Percentiles rank a stretch among this genome's conserved stretches.
Evolutionary conservation across 495 filamentous ascomycete genomes (phyloP).

Genomic region (Pyrenula massariospora): DNA sequence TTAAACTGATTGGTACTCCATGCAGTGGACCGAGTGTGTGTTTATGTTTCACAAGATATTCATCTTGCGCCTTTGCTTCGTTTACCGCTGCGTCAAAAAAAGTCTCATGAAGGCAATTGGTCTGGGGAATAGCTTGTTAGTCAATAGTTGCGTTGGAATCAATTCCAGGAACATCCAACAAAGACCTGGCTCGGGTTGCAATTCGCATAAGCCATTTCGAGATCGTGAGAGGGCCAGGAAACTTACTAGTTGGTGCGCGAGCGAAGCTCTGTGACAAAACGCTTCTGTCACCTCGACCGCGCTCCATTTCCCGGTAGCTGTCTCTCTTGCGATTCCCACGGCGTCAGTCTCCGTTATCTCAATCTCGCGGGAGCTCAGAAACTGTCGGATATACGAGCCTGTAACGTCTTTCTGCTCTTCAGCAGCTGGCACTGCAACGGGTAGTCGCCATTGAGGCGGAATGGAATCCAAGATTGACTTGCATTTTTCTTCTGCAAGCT

Average conservation of each 20-base stretch:
- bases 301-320: conserved; percentile 30
- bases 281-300: conserved; percentile 40
- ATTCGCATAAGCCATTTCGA: no score
- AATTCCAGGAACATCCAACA: no score
- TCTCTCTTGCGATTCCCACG: conserved; percentile 32
- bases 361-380: conserved; percentile 39
- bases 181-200: no score
- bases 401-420: conserved; percentile 51
- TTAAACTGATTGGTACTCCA: conserved; percentile 54
- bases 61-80: conserved; percentile 47
- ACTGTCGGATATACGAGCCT: conserved; percentile 44
- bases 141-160: no score
- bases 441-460: conserved; percentile 43
- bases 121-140: conserved; percentile 24
- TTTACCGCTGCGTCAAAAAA: conserved; percentile 51
- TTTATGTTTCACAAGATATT: conserved; percentile 34
- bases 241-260: conserved; percentile 44
- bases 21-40: conserved; percentile 46
- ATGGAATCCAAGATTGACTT: conserved; percentile 41
- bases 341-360: conserved; percentile 45
- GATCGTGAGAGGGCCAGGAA: no score
- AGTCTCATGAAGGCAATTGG: conserved; percentile 50
- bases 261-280: conserved; percentile 43
- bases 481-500: conserved; percentile 35
- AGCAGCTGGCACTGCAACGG: conserved; percentile 30